Conservation (phyloP, 1,284 basidiomycete genomes). For the Gymnopus androsaceus region DNA sequence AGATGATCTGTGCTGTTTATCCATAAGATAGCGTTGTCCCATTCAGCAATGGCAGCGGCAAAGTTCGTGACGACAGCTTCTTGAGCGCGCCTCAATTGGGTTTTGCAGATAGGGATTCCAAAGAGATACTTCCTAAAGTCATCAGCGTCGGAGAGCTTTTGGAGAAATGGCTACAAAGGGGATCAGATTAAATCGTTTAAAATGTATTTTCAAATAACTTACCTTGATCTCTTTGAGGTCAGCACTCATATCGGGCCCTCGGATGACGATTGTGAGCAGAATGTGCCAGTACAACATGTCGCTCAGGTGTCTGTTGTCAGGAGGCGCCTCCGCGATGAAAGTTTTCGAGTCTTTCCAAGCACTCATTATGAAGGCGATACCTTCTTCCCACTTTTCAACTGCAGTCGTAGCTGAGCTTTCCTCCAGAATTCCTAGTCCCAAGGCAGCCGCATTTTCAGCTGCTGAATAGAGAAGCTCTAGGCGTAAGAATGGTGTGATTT, state of each 20-base stretch:
- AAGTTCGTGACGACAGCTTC: slow-evolving; percentile 17
- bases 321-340: slow-evolving; percentile 56
- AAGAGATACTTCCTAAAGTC: slow-evolving; percentile 19
- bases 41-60: slow-evolving; percentile 15
- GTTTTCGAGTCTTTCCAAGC: slow-evolving; percentile 60
- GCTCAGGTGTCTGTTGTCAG: slow-evolving; percentile 60
- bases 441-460: slow-evolving; percentile 55
- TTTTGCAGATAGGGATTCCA: slow-evolving; percentile 12
- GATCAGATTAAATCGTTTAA: background rate
- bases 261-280: slow-evolving; percentile 49
- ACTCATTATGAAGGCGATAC: slow-evolving; percentile 55
- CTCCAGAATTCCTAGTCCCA: slow-evolving; percentile 52
- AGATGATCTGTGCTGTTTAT: slow-evolving; percentile 9
- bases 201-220: slow-evolving; percentile 19
- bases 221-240: slow-evolving; percentile 54
- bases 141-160: slow-evolving; percentile 35
- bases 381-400: slow-evolving; percentile 52
- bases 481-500: slow-evolving; percentile 48
- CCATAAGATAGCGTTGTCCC: slow-evolving; percentile 9
- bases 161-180: slow-evolving; percentile 37
- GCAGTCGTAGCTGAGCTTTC: slow-evolving; percentile 31
- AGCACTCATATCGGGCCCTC: slow-evolving; percentile 47
- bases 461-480: slow-evolving; percentile 59
- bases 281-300: slow-evolving; percentile 59
- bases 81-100: slow-evolving; percentile 14